phyloP scores from a whole-genome alignment of 1,284 basidiomycete species.

The Tilletiaria anomala region DNA sequence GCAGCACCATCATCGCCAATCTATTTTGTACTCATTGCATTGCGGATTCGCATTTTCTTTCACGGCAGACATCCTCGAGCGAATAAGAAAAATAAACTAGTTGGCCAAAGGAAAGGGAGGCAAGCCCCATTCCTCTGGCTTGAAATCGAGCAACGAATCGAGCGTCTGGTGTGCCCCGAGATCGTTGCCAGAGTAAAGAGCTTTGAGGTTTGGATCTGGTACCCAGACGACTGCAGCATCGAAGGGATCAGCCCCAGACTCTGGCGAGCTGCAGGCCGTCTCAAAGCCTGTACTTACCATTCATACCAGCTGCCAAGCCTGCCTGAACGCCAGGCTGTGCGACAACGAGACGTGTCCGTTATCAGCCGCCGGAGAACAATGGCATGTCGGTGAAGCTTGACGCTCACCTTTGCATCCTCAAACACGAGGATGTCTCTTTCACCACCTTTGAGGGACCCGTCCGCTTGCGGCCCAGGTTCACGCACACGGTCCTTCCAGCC shows the following conservation, averaged over 20 bases:
- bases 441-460: conserved; percentile 13
- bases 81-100: no score
- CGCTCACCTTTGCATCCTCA: no score
- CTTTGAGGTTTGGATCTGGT: conserved; percentile 23
- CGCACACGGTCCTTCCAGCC: conserved; percentile 15
- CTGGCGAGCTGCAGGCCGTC: background rate
- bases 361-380: no score
- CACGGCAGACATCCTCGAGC: no score
- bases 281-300: conserved; percentile 11
- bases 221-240: conserved; percentile 31
- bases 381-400: no score
- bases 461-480: conserved; percentile 20
- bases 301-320: conserved; percentile 33
- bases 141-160: conserved; percentile 28
- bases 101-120: no score
- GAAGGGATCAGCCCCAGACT: background rate
- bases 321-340: conserved; percentile 30
- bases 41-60: no score
- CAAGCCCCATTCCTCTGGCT: conserved; percentile 31
- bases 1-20: no score
- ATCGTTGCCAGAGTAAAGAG: conserved; percentile 6
- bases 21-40: no score
- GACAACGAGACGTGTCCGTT: no score
- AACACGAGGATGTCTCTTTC: conserved; percentile 37
- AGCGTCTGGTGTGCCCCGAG: conserved; percentile 28